A percentile compares a stretch with the other conserved stretches of the same genome.
phyloP scores from a whole-genome alignment of 495 filamentous ascomycete species.

The Melanomma pulvis-pyrius region DNA sequence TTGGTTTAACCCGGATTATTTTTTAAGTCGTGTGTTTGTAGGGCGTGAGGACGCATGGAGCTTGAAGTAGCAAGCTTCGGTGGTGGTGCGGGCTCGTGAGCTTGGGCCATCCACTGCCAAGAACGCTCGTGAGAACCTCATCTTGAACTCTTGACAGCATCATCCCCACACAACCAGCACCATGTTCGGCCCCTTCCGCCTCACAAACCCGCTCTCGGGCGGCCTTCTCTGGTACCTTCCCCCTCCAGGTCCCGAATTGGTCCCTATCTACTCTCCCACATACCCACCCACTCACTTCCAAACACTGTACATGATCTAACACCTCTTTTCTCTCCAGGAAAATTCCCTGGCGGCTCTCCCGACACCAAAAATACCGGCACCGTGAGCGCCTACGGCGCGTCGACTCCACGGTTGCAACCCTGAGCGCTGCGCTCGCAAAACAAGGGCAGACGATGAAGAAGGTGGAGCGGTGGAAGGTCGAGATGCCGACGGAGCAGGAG shows the following conservation, averaged over 20 bases:
- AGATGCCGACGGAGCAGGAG: slow-evolving; percentile 95
- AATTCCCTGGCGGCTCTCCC: slow-evolving; percentile 93
- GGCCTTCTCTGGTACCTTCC: slow-evolving; percentile 54
- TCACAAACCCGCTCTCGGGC: slow-evolving; percentile 71
- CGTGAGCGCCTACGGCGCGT: slow-evolving; percentile 82
- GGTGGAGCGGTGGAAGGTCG: slow-evolving; percentile 83
- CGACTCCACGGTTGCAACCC: slow-evolving; percentile 75
- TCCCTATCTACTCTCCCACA: background rate
- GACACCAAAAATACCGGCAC: slow-evolving; percentile 86
- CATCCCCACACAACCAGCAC: slow-evolving; percentile 25
- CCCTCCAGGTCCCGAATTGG: background rate
- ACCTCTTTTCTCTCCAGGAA: slow-evolving; percentile 64
- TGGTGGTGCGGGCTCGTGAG: background rate
- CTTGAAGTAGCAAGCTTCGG: background rate
- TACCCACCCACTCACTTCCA: slow-evolving; percentile 4
- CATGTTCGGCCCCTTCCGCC: slow-evolving; percentile 83
- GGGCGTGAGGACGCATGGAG: slow-evolving; percentile 1
- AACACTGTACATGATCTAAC: background rate
- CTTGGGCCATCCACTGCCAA: slow-evolving; percentile 11
- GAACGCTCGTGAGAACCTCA: slow-evolving; percentile 17
- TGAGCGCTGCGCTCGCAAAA: slow-evolving; percentile 74
- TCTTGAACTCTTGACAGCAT: background rate
- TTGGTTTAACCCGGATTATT: background rate
- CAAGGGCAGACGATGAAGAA: slow-evolving; percentile 56
- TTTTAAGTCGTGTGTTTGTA: background rate